A percentile compares a stretch with the other conserved stretches of the same genome.
Conservation (phyloP, 345 rosid species). For the Corymbia maculata region DNA sequence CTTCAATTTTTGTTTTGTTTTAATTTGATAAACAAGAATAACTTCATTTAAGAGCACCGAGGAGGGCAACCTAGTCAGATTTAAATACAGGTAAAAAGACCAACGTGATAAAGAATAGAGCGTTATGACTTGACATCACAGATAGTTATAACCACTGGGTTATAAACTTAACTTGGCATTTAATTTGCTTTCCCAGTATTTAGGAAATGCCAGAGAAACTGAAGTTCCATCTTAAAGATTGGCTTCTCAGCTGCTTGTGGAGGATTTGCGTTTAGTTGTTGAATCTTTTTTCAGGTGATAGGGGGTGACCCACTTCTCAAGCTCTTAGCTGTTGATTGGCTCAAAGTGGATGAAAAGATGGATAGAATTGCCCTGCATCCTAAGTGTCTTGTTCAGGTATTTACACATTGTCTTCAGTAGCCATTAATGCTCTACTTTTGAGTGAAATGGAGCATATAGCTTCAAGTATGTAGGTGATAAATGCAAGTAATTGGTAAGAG, state of each 20-base stretch:
- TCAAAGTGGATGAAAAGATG: constrained; percentile 57
- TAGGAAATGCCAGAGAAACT: background rate
- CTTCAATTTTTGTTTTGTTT: background rate
- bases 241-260: background rate
- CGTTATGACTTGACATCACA: background rate
- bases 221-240: background rate
- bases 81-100: background rate
- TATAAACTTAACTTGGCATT: background rate
- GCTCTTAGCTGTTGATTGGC: constrained; percentile 90
- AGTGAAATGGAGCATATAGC: background rate
- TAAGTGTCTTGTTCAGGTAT: constrained; percentile 81
- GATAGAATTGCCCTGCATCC: constrained; percentile 78
- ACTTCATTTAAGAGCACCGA: background rate
- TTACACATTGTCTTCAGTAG: background rate
- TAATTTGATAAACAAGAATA: background rate
- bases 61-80: background rate
- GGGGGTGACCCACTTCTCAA: constrained; percentile 92
- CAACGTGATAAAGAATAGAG: background rate
- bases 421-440: too few relatives aligned
- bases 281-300: constrained; percentile 44
- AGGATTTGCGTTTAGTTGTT: background rate
- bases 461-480: background rate
- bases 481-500: background rate
- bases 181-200: background rate
- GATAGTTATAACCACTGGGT: background rate